phyloP scores from a whole-genome alignment of 192 early-diverging fungal genomes.

The Backusella parvicylindrica region DNA sequence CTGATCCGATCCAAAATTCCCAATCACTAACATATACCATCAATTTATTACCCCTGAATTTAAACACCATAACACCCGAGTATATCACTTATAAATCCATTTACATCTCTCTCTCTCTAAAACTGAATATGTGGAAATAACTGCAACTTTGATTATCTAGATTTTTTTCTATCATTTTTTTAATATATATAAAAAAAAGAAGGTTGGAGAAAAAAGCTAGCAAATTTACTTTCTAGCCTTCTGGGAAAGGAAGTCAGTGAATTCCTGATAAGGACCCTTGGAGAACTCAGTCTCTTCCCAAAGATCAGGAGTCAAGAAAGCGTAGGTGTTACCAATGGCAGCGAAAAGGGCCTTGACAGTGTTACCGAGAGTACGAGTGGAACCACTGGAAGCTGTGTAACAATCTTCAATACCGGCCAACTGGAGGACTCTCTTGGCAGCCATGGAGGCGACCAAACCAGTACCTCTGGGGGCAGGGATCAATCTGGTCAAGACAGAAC shows the following conservation, averaged over 20 bases:
- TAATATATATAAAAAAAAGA: background rate
- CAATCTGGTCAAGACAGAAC: constrained; percentile 88
- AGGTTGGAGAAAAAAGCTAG: background rate
- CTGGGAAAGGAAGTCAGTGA: constrained; percentile 43
- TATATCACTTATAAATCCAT: no score
- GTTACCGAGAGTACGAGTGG: constrained; percentile 98
- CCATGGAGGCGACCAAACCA: constrained; percentile 92
- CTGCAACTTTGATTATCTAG: background rate
- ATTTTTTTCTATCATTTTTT: constrained; percentile 2
- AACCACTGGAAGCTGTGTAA: constrained; percentile 95
- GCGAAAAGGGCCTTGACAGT: constrained; percentile 98
- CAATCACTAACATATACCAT: no score
- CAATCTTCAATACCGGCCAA: constrained; percentile 97
- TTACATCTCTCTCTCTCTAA: no score
- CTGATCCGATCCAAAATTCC: no score
- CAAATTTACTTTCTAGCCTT: constrained; percentile 22
- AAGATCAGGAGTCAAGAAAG: constrained; percentile 95
- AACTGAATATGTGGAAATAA: no score
- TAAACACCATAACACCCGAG: no score
- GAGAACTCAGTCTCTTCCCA: constrained; percentile 90
- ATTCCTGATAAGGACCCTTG: constrained; percentile 19
- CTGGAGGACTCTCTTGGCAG: constrained; percentile 94
- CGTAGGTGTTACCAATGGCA: constrained; percentile 96
- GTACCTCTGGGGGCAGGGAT: constrained; percentile 99
- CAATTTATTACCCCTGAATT: no score